A percentile compares a stretch with the other conserved stretches of the same genome.
phyloP scores from a whole-genome alignment of 345 rosid genomes.

The Salix purpurea region DNA sequence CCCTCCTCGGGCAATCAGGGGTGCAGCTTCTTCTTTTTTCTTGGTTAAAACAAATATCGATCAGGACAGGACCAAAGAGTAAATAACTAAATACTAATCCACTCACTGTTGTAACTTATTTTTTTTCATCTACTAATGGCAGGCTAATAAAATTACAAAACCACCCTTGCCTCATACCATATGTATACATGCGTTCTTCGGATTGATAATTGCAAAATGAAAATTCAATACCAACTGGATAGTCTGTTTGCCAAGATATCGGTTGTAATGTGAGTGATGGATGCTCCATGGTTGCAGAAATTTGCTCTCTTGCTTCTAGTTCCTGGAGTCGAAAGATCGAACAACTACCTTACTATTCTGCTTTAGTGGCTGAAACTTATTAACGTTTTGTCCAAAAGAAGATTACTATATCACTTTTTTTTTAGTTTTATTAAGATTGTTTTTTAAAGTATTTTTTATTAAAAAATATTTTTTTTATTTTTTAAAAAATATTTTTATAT shows the following conservation, averaged over 20 bases:
- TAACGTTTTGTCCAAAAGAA: no score
- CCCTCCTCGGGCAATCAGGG: background rate
- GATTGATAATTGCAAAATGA: background rate
- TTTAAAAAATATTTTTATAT: no score
- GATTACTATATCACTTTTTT: no score
- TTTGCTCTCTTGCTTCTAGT: background rate
- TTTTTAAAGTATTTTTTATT: no score
- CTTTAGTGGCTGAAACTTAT: no score
- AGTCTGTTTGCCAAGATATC: background rate
- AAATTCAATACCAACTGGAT: background rate
- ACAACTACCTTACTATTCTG: no score
- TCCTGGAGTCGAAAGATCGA: background rate
- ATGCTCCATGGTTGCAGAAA: background rate
- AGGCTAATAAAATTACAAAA: conserved; percentile 1
- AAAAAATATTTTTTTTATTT: no score
- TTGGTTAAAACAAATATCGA: background rate
- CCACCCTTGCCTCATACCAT: background rate
- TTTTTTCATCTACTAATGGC: background rate
- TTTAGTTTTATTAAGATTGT: no score
- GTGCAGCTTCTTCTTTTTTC: background rate
- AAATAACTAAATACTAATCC: conserved; percentile 3
- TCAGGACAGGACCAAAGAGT: background rate
- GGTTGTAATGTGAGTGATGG: background rate
- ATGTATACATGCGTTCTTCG: background rate
- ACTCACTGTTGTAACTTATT: background rate